These are phyloP conservation scores for Xylariaceae sp. DNA, from an alignment of 2,329 filamentous ascomycete species.

Conservation along the genomic window DNA sequence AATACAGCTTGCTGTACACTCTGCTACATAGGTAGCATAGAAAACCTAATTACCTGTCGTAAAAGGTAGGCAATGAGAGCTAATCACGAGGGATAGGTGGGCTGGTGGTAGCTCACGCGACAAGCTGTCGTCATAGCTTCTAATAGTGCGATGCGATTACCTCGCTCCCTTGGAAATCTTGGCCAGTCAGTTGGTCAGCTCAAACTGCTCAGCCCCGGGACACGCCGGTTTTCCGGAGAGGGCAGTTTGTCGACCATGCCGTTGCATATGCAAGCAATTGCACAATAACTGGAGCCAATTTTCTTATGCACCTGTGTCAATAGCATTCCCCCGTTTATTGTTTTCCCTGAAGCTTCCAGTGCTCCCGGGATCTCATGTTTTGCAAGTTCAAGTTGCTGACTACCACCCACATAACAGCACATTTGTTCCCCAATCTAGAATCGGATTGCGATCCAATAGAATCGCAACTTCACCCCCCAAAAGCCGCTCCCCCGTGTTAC, in stretches of 20 bases:
- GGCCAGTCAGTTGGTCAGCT: not conserved
- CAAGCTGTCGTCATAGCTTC: constrained; percentile 14
- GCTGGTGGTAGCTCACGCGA: not conserved
- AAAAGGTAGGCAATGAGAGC: too few relatives aligned
- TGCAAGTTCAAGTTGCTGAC: too few relatives aligned
- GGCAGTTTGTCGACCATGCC: constrained; percentile 9
- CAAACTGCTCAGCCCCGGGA: not conserved
- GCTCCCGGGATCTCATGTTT: too few relatives aligned
- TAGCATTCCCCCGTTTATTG: constrained; percentile 5
- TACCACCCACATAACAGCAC: too few relatives aligned
- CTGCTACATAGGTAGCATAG: too few relatives aligned
- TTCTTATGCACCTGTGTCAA: too few relatives aligned
- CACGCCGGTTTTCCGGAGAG: not conserved
- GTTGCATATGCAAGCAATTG: constrained; percentile 19
- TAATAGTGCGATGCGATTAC: not conserved
- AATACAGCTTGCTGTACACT: too few relatives aligned
- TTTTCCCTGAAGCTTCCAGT: constrained; percentile 9
- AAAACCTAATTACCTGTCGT: constrained; percentile 1
- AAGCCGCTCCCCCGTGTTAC: constrained; percentile 5
- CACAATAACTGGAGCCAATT: constrained; percentile 10
- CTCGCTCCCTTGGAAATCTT: not conserved
- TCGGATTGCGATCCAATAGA: constrained; percentile 13
- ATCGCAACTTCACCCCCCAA: not conserved
- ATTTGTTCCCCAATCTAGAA: constrained; percentile 7
- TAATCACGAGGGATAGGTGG: too few relatives aligned